Base-by-base conservation (phyloP, 1,139 yeast genomes). In the Suhomyces ambrosiae region DNA sequence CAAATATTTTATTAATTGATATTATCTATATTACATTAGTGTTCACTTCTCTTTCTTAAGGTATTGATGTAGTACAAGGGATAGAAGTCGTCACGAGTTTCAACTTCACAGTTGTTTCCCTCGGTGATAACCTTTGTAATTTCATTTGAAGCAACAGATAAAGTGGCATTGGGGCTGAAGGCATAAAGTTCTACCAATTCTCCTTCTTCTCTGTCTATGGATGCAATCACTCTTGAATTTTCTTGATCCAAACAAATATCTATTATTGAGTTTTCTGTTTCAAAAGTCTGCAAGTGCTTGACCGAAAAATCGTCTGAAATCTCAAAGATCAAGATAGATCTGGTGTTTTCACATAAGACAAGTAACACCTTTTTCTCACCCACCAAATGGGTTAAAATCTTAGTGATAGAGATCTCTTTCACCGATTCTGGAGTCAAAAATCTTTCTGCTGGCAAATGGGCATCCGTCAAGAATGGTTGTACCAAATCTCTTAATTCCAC, bases 21-120 rank as follows among this genome's bases (percentile, higher is more conserved):
- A n/a, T n/a, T n/a, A n/a, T n/a, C n/a, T n/a, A n/a, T n/a, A n/a
- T n/a, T 19, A 10, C 10, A 5, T 29, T 44, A 69, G 45, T 85
- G 88, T 56, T 87, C 96, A 46, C 94, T 85, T 60, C 95, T 81
- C 64, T 88, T 88, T 55, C 95, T 81, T 50, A 88, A 70, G 30
- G 80, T 73, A 42, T 76, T 74, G 25, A 80, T 71, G 36, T 74
- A 72, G 58, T 83, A 85, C 50, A 87, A 71, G 11, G 92, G 86
- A 46, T 79, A 79, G 37, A 79, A 61, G 11, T 80, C 82, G 1
- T 58, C 39, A 58, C 73, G 47, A 43, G 63, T 52, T 2, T 61
- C 56, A 7, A 65, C 65, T 10, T 74, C 71, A 24, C 64, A 56
- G 11, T 64, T 55, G 32, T 60, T 63, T 3, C 56, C 50, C 2